phyloP scores from a whole-genome alignment of 257 asterid genomes.

The Rubia yunnanensis region DNA sequence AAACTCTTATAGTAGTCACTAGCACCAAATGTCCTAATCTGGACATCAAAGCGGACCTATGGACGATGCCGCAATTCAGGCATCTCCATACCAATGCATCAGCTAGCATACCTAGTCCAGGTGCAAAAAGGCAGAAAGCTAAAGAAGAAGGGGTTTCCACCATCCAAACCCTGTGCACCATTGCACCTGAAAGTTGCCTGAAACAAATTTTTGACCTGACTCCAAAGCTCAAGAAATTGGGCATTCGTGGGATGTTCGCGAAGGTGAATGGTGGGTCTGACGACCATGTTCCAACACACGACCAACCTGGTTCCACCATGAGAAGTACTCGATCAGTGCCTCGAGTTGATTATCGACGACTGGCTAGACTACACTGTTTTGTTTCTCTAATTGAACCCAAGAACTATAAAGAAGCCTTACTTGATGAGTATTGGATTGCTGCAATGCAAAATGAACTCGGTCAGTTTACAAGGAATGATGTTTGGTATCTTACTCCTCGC shows the following conservation, averaged over 20 bases:
- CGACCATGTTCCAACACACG: too few relatives aligned
- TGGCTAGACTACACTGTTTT: too few relatives aligned
- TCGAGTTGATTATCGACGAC: too few relatives aligned
- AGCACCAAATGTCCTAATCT: constrained; percentile 14
- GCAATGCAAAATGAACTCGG: too few relatives aligned
- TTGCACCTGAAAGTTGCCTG: constrained; percentile 23
- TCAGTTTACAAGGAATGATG: too few relatives aligned
- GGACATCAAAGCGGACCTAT: constrained; percentile 20
- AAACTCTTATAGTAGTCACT: constrained; percentile 17
- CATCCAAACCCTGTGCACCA: constrained; percentile 25
- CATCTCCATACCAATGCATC: constrained; percentile 27
- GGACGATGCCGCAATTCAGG: constrained; percentile 22
- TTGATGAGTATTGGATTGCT: too few relatives aligned
- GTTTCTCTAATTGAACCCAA: too few relatives aligned
- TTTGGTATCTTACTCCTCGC: too few relatives aligned
- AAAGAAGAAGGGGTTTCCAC: background rate
- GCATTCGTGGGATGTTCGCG: constrained; percentile 18
- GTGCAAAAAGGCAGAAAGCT: background rate
- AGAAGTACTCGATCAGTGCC: too few relatives aligned
- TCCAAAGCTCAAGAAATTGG: constrained; percentile 11
- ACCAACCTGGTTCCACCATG: too few relatives aligned
- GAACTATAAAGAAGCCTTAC: too few relatives aligned
- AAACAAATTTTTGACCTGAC: constrained; percentile 6
- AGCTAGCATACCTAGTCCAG: constrained; percentile 8
- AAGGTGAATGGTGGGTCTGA: background rate